These are phyloP conservation scores for Trametes sanguinea DNA, from an alignment of 768 basidiomycete genomes.

Conservation along the genomic window DNA sequence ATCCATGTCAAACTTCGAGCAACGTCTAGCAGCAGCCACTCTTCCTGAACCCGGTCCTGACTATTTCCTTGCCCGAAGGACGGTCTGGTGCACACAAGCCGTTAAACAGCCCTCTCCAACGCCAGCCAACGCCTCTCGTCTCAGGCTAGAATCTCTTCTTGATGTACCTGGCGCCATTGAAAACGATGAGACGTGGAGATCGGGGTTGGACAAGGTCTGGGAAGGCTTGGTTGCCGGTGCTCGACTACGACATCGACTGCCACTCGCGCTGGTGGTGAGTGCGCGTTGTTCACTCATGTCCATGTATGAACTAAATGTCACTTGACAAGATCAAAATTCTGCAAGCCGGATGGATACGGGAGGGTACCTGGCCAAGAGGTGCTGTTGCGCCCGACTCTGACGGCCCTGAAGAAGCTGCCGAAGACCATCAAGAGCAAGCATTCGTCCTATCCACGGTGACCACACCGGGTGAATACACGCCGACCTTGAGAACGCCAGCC, in stretches of 20 bases:
- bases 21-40: slow-evolving; percentile 38
- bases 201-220: slow-evolving; percentile 64
- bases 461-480: background rate
- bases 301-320: background rate
- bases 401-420: slow-evolving; percentile 31
- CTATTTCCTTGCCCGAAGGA: slow-evolving; percentile 62
- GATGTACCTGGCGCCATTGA: slow-evolving; percentile 47
- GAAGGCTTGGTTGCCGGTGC: slow-evolving; percentile 60
- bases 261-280: slow-evolving; percentile 65
- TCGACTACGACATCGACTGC: slow-evolving; percentile 58
- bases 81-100: slow-evolving; percentile 56
- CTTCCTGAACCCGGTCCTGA: slow-evolving; percentile 66
- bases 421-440: background rate
- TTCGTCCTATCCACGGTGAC: background rate
- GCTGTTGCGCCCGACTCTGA: slow-evolving; percentile 64
- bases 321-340: slow-evolving; percentile 65
- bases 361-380: slow-evolving; percentile 74
- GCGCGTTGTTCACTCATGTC: background rate
- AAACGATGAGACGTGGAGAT: slow-evolving; percentile 56
- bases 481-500: background rate
- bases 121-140: slow-evolving; percentile 41
- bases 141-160: slow-evolving; percentile 47
- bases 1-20: slow-evolving; percentile 40
- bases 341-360: slow-evolving; percentile 73
- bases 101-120: slow-evolving; percentile 26